Evolutionary conservation across 2,329 filamentous ascomycete species (phyloP).

Genomic region (Penicillium brasilianum): DNA sequence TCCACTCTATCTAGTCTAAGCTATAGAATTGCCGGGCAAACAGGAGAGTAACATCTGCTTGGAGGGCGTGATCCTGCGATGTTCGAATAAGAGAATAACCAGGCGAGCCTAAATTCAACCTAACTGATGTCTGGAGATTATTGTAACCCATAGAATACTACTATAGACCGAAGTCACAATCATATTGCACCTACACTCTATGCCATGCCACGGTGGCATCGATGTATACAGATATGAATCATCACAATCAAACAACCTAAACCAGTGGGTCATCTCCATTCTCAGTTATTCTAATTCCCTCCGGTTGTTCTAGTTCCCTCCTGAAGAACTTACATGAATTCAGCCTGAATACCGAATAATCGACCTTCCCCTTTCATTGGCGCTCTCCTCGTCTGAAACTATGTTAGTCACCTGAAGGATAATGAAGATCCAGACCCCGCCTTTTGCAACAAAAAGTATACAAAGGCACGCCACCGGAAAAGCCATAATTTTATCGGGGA

Average conservation of each 20-base stretch:
- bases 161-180: background rate
- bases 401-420: background rate
- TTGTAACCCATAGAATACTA: background rate
- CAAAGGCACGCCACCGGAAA: constrained; percentile 2
- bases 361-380: background rate
- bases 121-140: background rate
- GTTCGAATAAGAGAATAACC: background rate
- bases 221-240: background rate
- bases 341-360: background rate
- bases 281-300: background rate
- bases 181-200: background rate
- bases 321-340: background rate
- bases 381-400: background rate
- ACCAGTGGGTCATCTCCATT: background rate
- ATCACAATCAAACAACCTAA: background rate
- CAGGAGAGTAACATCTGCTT: background rate
- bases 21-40: background rate
- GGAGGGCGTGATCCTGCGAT: background rate
- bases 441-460: background rate
- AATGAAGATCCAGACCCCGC: constrained; percentile 9
- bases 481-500: constrained; percentile 1
- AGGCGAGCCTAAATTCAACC: background rate
- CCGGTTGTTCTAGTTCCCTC: background rate
- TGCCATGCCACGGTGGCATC: background rate
- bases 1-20: background rate